Base-by-base conservation (phyloP, 2,329 filamentous ascomycete genomes). In the Cryphonectria radicalis region DNA sequence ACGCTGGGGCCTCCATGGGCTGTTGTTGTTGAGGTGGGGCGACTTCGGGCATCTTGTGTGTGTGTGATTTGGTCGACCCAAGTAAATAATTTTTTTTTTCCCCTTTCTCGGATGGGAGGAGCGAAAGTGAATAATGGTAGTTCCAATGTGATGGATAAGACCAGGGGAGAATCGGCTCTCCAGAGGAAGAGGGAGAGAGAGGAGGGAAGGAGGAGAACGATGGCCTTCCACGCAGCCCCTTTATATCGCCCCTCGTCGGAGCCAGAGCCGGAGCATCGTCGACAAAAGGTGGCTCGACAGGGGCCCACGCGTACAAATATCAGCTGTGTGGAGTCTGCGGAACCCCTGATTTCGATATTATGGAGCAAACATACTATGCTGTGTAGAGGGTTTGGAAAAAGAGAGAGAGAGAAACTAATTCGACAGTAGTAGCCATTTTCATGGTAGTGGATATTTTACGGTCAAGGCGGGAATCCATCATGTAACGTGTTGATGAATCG, bases 21-120 rank as follows among this genome's bases (percentile, higher is more conserved):
- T 59, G 43, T 62, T 71, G 71, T 22, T 68, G 63, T 66, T 69
- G 69, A 59, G 66, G 71, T 57, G 71, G 68, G 66, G 60, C 62
- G 69, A 69, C 57, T 71, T 69, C 69, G 37, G 66, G 69, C 71
- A 71, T 73, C 37, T 68, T 73, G 32, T 40, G 37, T 73, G 32
- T 40, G 37, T 40, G 66, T 25, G 19, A n/a, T 14, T 35, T 37
- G 42, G 28, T 63, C 46, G 43, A 35, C 28, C 59, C 13, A 28
- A 19, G 28, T 46, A 17, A 50, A 50, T 10, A 50, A 46, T 0
- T 14, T 19, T 19, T 32, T 32, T 32, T 32, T 32, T 10, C 11
- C 11, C n/a, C 28, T 28, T 28, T 28, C 28, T 40, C 1, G 37
- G 37, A 40, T 40, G 46, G 43, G 17, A 19, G 46, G 19, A 50